phyloP scores from a whole-genome alignment of 805 yeast species.

The Torulaspora indica region DNA sequence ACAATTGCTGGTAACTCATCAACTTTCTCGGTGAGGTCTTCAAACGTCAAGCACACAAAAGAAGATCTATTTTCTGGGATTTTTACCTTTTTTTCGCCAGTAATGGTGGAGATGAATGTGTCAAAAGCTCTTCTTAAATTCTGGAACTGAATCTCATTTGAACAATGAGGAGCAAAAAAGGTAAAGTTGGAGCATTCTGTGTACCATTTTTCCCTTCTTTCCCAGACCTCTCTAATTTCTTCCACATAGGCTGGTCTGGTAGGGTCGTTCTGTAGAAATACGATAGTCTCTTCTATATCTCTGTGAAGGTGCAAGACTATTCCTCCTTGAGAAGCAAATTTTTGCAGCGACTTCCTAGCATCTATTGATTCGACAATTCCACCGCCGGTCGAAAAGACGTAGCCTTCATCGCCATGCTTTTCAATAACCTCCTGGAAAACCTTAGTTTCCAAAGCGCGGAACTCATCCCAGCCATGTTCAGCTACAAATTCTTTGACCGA shows the following conservation, averaged over 20 bases:
- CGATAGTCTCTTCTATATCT: constrained; percentile 71
- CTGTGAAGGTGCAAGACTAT: constrained; percentile 89
- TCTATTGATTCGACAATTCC: constrained; percentile 78
- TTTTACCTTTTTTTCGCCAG: constrained; percentile 45
- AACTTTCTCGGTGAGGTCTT: constrained; percentile 48
- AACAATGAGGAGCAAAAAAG: constrained; percentile 73
- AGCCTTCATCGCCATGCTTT: constrained; percentile 42
- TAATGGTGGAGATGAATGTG: constrained; percentile 52
- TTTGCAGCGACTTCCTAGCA: constrained; percentile 61
- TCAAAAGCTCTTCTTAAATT: constrained; percentile 56
- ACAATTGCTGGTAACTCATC: constrained; percentile 49
- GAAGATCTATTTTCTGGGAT: constrained; percentile 47
- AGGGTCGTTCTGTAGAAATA: constrained; percentile 68
- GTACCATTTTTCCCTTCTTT: constrained; percentile 74
- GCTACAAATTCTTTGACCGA: constrained; percentile 60
- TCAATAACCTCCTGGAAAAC: constrained; percentile 46
- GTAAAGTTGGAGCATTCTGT: constrained; percentile 70
- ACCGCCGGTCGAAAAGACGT: constrained; percentile 91
- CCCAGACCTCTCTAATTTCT: constrained; percentile 81
- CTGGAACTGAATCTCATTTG: constrained; percentile 48
- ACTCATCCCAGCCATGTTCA: constrained; percentile 78
- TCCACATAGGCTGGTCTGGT: constrained; percentile 83
- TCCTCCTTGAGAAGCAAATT: constrained; percentile 56
- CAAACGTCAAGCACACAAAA: constrained; percentile 68
- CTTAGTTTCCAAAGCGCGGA: constrained; percentile 62